Percentiles rank a stretch among this genome's conserved stretches.
Conservation (phyloP, 305 asterid genomes). For the Petunia hybrid region DNA sequence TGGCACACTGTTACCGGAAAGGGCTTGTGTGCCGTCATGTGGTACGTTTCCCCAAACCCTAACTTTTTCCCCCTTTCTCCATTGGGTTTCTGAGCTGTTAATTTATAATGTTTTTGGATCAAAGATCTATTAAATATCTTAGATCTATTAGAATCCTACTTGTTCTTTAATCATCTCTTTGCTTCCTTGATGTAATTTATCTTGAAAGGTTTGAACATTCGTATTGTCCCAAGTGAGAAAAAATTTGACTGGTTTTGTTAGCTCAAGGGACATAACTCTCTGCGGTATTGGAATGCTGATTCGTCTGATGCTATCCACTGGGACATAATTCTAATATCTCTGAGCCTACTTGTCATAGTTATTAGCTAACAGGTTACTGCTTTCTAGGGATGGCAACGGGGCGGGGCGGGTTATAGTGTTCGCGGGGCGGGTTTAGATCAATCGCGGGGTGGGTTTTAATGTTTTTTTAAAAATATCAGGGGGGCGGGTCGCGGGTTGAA, state of each 20-base stretch:
- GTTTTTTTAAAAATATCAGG: no score
- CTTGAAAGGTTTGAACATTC: background rate
- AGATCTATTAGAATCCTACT: background rate
- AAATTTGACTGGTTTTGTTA: no score
- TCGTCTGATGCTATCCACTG: no score
- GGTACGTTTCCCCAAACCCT: constrained; percentile 48
- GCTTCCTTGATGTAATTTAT: background rate
- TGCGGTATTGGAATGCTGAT: no score
- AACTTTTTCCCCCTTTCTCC: background rate
- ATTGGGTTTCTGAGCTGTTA: constrained; percentile 18
- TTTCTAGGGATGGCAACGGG: no score
- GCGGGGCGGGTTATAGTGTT: no score
- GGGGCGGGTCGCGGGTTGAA: no score
- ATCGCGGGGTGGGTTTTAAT: no score
- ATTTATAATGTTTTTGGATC: background rate
- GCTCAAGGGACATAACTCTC: background rate
- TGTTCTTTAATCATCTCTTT: background rate
- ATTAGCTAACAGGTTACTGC: no score
- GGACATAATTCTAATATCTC: background rate
- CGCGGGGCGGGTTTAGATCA: no score
- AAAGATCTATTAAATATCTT: background rate
- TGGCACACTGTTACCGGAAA: constrained; percentile 95
- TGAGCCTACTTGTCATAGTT: background rate
- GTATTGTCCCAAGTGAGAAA: background rate
- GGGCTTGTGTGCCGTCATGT: constrained; percentile 95